Conservation (phyloP, 2,329 filamentous ascomycete species). For the Chaetomiaceae sp. region DNA sequence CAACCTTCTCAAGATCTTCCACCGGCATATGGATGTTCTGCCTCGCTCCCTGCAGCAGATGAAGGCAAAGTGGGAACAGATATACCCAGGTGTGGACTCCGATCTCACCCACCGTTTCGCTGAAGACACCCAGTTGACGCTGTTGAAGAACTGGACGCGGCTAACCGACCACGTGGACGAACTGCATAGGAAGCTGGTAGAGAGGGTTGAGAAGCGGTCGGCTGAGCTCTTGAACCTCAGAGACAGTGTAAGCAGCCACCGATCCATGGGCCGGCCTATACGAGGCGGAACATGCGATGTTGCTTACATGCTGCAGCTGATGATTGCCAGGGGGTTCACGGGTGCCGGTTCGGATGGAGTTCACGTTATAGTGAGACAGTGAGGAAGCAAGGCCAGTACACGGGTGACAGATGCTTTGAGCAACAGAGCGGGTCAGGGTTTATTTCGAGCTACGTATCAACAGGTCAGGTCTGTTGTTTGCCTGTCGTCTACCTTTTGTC, state of each 20-base stretch:
- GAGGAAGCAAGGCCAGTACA: too few relatives aligned
- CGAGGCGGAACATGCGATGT: too few relatives aligned
- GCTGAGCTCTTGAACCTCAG: slow-evolving; percentile 1
- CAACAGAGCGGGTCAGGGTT: too few relatives aligned
- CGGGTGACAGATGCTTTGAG: too few relatives aligned
- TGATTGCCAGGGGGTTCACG: too few relatives aligned
- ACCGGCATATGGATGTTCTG: neutral
- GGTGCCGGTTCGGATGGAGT: too few relatives aligned
- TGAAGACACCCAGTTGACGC: neutral
- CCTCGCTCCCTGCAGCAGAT: neutral
- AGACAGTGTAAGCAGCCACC: slow-evolving; percentile 4
- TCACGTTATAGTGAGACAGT: too few relatives aligned
- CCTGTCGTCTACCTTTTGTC: too few relatives aligned
- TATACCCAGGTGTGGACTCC: neutral
- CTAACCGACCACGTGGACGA: neutral
- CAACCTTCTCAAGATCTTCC: slow-evolving; percentile 3
- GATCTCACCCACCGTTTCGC: neutral
- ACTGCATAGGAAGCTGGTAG: neutral
- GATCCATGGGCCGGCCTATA: too few relatives aligned
- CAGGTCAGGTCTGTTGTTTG: too few relatives aligned
- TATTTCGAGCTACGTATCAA: too few relatives aligned
- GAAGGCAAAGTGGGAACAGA: neutral
- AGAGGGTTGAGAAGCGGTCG: slow-evolving; percentile 1
- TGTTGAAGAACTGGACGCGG: neutral
- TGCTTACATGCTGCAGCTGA: too few relatives aligned